These are phyloP conservation scores for Arachis monticola DNA, from an alignment of 331 rosid species.

Conservation along the genomic window DNA sequence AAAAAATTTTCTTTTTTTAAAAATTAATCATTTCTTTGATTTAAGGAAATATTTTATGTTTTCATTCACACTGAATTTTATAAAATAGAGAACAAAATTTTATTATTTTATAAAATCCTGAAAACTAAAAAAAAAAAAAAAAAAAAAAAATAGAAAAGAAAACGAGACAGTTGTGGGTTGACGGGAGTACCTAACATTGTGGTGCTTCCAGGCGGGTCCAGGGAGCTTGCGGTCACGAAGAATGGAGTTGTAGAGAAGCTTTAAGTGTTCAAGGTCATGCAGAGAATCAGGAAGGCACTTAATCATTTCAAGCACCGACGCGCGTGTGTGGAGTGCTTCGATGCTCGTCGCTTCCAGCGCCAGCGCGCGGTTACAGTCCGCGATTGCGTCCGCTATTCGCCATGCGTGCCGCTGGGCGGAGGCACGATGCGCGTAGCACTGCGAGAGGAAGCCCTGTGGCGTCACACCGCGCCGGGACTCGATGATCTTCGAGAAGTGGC, in stretches of 20 bases:
- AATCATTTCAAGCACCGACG: conserved; percentile 65
- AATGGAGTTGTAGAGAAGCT: conserved; percentile 82
- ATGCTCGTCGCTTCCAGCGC: conserved; percentile 80
- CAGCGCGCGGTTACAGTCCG: conserved; percentile 79
- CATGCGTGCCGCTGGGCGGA: conserved; percentile 63
- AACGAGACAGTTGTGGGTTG: too few species aligned
- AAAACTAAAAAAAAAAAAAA: too few species aligned
- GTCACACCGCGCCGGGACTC: conserved; percentile 86
- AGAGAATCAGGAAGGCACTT: conserved; percentile 77
- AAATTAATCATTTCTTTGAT: too few species aligned
- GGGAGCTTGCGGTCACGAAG: conserved; percentile 82
- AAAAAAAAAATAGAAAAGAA: too few species aligned
- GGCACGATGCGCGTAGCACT: conserved; percentile 85
- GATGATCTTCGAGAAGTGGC: conserved; percentile 80
- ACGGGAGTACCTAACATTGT: conserved; percentile 52
- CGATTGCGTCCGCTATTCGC: conserved; percentile 80
- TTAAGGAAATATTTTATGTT: too few species aligned
- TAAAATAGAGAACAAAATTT: too few species aligned
- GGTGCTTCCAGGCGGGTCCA: conserved; percentile 88
- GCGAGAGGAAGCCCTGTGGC: conserved; percentile 89
- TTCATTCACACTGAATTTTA: too few species aligned
- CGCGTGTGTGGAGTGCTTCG: conserved; percentile 82
- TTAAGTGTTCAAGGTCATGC: conserved; percentile 87
- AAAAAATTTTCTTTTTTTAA: too few species aligned
- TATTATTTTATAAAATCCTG: too few species aligned